Base-by-base conservation (phyloP, 2,329 filamentous ascomycete genomes). In the Coleophoma crateriformis region DNA sequence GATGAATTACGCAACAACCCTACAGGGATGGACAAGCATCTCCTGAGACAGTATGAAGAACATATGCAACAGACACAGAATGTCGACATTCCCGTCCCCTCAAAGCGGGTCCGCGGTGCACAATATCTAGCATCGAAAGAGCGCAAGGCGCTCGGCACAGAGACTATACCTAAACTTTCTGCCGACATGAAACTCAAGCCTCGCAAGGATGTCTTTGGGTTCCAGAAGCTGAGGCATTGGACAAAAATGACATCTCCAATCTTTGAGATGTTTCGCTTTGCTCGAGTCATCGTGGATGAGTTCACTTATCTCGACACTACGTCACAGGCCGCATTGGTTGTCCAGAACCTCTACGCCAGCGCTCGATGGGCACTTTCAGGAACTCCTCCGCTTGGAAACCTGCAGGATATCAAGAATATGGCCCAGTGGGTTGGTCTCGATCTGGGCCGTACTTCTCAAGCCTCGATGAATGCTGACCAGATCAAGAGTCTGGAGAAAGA, bases 261-360 rank as follows among this genome's bases (percentile, higher is more conserved):
- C 0, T 58, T 87, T 1, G 81, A 86, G 51, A 72, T 81, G 57
- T 86, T 85, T 59, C 63, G 68, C 2, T 87, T 79, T 61, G 77
- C 77, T 48, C 71, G 84, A 6, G 51, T 87, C 0, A 73, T 87
- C 2, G 68, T 85, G 1, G 84, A 87, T 52, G 84, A 87, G 55
- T 85, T 80, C 55, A 79, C 82, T 1, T 82, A 85, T 53, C 66
- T 77, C 5, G 68, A 70, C 41, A 59, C 67, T 14, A 62, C 72
- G 45, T 27, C 22, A 17, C 27, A 27, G 11, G 20, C 41, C 8
- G 41, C 7, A 11, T n/a, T 33, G 27, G 32, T 44, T 37, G 77
- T 11, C 67, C 71, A 39, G 79, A 76, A 38, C 74, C 13, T 39
- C 34, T 8, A 33, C 20, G 27, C 53, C 11, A 11, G 44, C 6